phyloP scores from a whole-genome alignment of 176 grass and related monocot species.

The Metroxylon sagu region DNA sequence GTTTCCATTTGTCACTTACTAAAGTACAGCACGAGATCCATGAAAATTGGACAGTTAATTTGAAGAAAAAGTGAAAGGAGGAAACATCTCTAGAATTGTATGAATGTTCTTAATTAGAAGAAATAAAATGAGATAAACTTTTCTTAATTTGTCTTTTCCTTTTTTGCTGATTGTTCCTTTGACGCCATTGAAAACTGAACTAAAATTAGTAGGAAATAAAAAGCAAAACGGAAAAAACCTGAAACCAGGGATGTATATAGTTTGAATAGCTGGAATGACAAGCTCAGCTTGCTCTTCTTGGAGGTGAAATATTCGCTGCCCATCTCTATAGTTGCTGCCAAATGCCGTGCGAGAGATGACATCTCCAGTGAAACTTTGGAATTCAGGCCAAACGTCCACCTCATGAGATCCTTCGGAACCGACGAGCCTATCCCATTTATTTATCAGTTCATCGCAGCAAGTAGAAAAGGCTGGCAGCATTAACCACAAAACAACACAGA shows the following conservation, averaged over 20 bases:
- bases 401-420: slow-evolving; percentile 29
- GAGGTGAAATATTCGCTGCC: slow-evolving; percentile 51
- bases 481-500: slow-evolving; percentile 24
- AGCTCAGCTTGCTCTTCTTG: slow-evolving; percentile 27
- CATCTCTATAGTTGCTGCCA: slow-evolving; percentile 55
- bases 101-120: too few species aligned
- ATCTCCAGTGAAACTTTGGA: slow-evolving; percentile 59
- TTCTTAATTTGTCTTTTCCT: too few species aligned
- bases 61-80: too few species aligned
- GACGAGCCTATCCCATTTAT: slow-evolving; percentile 35
- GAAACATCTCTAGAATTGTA: too few species aligned
- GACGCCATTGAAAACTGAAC: neutral
- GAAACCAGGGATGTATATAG: slow-evolving; percentile 37
- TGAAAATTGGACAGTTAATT: too few species aligned
- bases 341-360: slow-evolving; percentile 67
- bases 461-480: slow-evolving; percentile 58
- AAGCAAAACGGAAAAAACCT: slow-evolving; percentile 13
- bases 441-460: slow-evolving; percentile 39
- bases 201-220: neutral
- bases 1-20: too few species aligned
- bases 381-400: slow-evolving; percentile 41
- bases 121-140: too few species aligned
- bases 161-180: too few species aligned
- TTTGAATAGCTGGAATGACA: slow-evolving; percentile 13
- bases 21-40: too few species aligned